Conservation (phyloP, 805 yeast genomes). For the Myxozyma neglecta region DNA sequence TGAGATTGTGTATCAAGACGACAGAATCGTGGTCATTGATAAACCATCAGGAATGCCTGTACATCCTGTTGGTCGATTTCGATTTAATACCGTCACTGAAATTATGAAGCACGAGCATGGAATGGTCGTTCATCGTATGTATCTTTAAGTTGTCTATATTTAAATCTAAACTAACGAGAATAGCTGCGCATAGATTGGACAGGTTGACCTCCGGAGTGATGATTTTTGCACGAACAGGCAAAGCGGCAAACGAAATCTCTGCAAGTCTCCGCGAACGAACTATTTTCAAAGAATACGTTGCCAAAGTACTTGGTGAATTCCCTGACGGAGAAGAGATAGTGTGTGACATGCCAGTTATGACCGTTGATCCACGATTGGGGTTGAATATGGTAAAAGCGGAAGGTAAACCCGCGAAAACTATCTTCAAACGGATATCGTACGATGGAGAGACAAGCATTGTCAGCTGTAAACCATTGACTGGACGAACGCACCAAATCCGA, state of each 20-base stretch:
- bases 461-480: slow-evolving; percentile 81
- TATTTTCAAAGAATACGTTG: slow-evolving; percentile 79
- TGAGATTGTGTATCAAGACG: slow-evolving; percentile 70
- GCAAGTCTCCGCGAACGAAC: slow-evolving; percentile 67
- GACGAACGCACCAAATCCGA: slow-evolving; percentile 93
- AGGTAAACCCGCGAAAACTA: slow-evolving; percentile 68
- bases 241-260: slow-evolving; percentile 74
- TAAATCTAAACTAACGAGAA: background rate
- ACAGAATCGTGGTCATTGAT: slow-evolving; percentile 75
- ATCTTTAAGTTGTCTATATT: background rate
- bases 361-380: slow-evolving; percentile 72
- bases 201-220: slow-evolving; percentile 88
- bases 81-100: slow-evolving; percentile 78
- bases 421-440: slow-evolving; percentile 64
- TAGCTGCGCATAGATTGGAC: slow-evolving; percentile 81
- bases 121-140: slow-evolving; percentile 57
- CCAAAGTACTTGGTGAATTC: slow-evolving; percentile 84
- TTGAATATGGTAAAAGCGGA: slow-evolving; percentile 41
- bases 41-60: slow-evolving; percentile 92
- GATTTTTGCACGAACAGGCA: slow-evolving; percentile 82
- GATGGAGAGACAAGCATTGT: slow-evolving; percentile 68
- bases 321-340: slow-evolving; percentile 53
- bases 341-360: slow-evolving; percentile 67
- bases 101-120: slow-evolving; percentile 71
- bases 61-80: slow-evolving; percentile 86